These are phyloP conservation scores for Stagonosporopsis chrysanthemi DNA, from an alignment of 2,329 filamentous ascomycete genomes.

Conservation along the genomic window DNA sequence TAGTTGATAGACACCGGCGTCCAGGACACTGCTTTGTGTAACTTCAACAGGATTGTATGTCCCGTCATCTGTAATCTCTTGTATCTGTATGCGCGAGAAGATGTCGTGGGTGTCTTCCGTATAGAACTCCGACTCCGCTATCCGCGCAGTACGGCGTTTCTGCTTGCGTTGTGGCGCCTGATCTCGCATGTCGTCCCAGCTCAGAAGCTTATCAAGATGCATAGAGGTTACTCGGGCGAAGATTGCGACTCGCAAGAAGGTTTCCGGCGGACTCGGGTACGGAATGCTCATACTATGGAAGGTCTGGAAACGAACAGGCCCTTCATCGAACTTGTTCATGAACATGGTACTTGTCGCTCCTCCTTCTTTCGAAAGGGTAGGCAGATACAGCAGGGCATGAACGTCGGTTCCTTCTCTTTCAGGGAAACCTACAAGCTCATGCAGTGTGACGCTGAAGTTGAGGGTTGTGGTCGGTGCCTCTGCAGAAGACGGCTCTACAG, in stretches of 20 bases:
- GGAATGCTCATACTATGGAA: constrained; percentile 98
- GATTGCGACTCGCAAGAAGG: constrained; percentile 83
- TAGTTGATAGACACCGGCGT: constrained; percentile 90
- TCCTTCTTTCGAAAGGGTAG: constrained; percentile 81
- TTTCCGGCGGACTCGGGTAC: constrained; percentile 75
- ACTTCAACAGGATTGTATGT: constrained; percentile 94
- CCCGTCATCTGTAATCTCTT: constrained; percentile 90
- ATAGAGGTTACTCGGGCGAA: constrained; percentile 91
- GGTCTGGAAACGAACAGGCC: constrained; percentile 91
- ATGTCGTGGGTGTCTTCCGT: constrained; percentile 94
- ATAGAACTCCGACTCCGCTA: constrained; percentile 91
- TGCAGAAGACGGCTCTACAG: constrained; percentile 90
- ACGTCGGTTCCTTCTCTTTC: constrained; percentile 95
- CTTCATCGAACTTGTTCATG: constrained; percentile 92
- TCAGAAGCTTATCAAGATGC: constrained; percentile 95
- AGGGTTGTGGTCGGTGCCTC: constrained; percentile 89
- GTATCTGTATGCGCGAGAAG: constrained; percentile 84
- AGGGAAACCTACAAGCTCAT: constrained; percentile 91
- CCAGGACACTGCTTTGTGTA: constrained; percentile 81
- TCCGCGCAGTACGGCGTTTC: constrained; percentile 69
- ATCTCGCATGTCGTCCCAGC: constrained; percentile 99
- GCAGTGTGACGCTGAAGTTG: constrained; percentile 99
- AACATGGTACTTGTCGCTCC: constrained; percentile 95
- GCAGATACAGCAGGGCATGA: constrained; percentile 95
- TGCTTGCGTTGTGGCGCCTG: constrained; percentile 64